Evolutionary conservation across 805 yeast species (phyloP).

Genomic region (Alloascoidea africana): DNA sequence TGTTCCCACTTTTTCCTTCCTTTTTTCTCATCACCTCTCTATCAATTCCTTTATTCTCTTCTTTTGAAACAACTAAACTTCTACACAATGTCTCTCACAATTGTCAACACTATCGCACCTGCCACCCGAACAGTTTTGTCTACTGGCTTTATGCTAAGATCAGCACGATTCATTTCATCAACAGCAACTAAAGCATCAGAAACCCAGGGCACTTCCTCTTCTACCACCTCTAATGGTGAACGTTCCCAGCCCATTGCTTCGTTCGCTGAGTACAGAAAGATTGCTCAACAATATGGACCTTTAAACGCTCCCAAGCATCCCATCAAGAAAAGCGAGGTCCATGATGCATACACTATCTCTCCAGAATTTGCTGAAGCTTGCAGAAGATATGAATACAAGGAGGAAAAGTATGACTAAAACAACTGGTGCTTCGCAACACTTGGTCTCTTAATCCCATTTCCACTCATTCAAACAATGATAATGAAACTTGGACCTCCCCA

Average conservation of each 20-base stretch:
- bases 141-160: not conserved
- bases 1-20: not conserved
- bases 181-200: not conserved
- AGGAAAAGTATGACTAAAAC: not conserved
- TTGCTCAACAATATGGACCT: not conserved
- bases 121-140: not conserved
- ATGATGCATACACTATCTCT: not conserved
- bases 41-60: not conserved
- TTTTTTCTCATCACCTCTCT: not conserved
- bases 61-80: not conserved
- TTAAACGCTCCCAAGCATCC: not conserved
- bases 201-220: not conserved
- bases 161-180: not conserved
- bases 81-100: not conserved
- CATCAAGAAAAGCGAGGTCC: not conserved
- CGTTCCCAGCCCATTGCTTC: not conserved
- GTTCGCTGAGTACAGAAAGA: conserved; percentile 1
- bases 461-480: not conserved
- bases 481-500: not conserved
- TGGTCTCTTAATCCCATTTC: not conserved
- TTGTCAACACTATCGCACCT: not conserved
- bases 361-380: not conserved
- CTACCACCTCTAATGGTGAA: not conserved
- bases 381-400: not conserved
- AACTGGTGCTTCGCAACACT: not conserved